Conservation (phyloP, 257 asterid genomes). For the Rhazya stricta region DNA sequence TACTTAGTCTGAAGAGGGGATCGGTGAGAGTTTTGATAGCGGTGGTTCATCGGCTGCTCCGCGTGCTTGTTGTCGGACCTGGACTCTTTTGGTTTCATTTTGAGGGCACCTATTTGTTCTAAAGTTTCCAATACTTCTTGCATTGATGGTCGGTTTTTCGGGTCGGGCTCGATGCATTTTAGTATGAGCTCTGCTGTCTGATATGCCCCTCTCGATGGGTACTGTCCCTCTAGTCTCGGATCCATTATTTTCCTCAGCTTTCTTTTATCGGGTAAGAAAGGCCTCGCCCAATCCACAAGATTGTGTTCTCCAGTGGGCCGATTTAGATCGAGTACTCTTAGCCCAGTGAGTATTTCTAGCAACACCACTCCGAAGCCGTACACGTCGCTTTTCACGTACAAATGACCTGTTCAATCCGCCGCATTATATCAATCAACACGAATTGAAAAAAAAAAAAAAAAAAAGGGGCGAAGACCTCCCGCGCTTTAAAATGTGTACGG, state of each 20-base stretch:
- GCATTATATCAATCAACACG: not conserved
- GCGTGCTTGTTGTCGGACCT: constrained; percentile 13
- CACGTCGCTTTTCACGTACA: constrained; percentile 80
- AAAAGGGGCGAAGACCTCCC: too few species aligned
- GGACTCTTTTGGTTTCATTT: constrained; percentile 23
- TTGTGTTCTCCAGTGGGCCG: constrained; percentile 52
- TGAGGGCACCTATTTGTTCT: constrained; percentile 31
- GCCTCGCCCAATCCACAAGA: constrained; percentile 78
- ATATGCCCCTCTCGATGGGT: constrained; percentile 48
- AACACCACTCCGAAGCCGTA: constrained; percentile 83
- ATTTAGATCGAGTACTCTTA: constrained; percentile 49
- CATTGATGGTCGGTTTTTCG: constrained; percentile 64
- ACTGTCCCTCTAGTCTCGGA: constrained; percentile 52
- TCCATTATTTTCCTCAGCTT: constrained; percentile 61
- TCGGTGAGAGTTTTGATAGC: constrained; percentile 13
- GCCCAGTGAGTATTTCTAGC: constrained; percentile 63
- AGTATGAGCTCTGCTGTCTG: constrained; percentile 38
- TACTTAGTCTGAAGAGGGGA: constrained; percentile 27
- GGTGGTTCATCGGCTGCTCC: not conserved
- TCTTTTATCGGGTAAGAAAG: constrained; percentile 49
- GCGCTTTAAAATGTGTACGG: too few species aligned
- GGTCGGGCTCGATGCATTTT: constrained; percentile 65
- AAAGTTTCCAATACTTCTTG: constrained; percentile 37
- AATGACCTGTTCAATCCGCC: constrained; percentile 46
- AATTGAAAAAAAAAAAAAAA: not conserved